Evolutionary conservation across 768 basidiomycete genomes (phyloP), one percentile per base, ranked within the genome.

Genomic region (Suillus decipiens): DNA sequence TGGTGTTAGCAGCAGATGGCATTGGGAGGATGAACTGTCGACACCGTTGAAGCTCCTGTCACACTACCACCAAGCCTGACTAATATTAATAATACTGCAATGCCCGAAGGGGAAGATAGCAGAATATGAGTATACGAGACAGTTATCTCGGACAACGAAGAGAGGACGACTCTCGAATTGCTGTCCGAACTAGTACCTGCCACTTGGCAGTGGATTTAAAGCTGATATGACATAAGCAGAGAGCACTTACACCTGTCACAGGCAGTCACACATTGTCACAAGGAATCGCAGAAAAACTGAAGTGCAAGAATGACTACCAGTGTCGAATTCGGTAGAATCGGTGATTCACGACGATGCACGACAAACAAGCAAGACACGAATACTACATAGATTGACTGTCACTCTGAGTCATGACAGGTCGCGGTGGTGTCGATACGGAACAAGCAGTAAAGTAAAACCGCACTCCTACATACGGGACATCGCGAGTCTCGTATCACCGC

Each of bases 391-490:
- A 41, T 14, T 11, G 17, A 41, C 56, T 8, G 24, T 73, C 66
- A 74, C 50, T 65, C 66, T 28, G 63, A 74, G 50, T 34, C 33
- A n/a, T 51, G 28, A 28, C 39, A 31, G 5, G 22, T 3, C 12
- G 7, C 22, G 22, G 60, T 31, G 11, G 82, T 66, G 62, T 86
- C 81, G 9, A 88, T 74, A 53, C 78, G 77, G 74, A 87, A 85
- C 24, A 87, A 70, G 67, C 84, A 86, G 66, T 87, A 86, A 56
- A 86, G 67, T 50, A 86, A 68, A 1, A 81, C 82, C 2, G 85
- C 81, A 1, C 79, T 78, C 42, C 76, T 74, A 66, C 86, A 87
- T 0, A 82, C 79, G 1, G 86, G 85, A 67, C 86, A 88, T 28
- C 74, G 72, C 1, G 81, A 72, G 0, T 79, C 76, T 63, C 79